Base-by-base conservation (phyloP, 2,329 filamentous ascomycete species). In the Diplodia seriata region DNA sequence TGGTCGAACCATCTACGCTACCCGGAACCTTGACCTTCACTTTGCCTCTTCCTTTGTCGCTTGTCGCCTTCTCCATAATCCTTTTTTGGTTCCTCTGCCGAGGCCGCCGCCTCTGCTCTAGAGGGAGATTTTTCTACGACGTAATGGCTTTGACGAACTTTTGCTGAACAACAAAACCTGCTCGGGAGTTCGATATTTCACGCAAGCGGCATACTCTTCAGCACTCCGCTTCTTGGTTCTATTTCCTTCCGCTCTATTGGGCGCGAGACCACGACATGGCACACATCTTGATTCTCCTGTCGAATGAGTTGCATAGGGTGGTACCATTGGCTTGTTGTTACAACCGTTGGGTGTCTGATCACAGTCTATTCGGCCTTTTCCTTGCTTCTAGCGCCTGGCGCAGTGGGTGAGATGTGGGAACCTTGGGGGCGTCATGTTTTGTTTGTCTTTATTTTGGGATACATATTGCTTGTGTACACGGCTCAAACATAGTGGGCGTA, bases 131-230 rank as follows among this genome's bases (percentile, higher is more conserved):
- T 65, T 26, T 59, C 62, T 29, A 65, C 62, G 62, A 65, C 49
- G 33, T 65, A 65, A 65, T 65, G 62, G 62, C 62, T 43, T 31
- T 55, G 31, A 65, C 62, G 62, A 65, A 65, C 50, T 38, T 40
- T 38, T 36, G 59, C 59, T 63, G 59, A 20, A 51, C 29, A 51
- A 20, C 31, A 38, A 47, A 47, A 47, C 14, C 59, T 51, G 31
- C 59, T 63, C 57, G 26, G 40, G 50, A 61, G 55, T 59, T 47
- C 36, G 55, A 47, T 38, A 36, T 43, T 47, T 43, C 57, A 12
- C 18, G 47, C 40, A 40, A 56, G 57, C 57, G 40, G 57, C 57
- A 40, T 61, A 49, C 51, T 38, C 55, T 59, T 47, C 20, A 14
- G 36, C 57, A 33, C 57, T 62, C 23, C 36, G 57, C 40, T 50